Evolutionary conservation across 148 eudicot genomes (phyloP).

Genomic region (Camellia lanceoleosa): DNA sequence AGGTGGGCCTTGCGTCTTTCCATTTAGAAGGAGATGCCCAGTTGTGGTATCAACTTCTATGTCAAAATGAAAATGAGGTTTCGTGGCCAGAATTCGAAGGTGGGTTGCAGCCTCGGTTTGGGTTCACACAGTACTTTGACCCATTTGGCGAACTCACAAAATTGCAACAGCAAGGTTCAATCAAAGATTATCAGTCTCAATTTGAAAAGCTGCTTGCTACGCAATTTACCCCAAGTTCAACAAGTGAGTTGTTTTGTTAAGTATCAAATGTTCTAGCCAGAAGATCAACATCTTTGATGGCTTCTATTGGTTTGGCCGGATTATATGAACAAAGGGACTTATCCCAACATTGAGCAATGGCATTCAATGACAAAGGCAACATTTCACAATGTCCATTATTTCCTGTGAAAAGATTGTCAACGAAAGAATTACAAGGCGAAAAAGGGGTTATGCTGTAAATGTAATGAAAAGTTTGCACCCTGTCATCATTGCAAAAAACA

Average conservation of each 20-base stretch:
- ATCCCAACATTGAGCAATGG: not conserved
- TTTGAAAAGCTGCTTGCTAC: not conserved
- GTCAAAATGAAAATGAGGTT: not conserved
- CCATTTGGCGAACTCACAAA: not conserved
- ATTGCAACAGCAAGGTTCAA: not conserved
- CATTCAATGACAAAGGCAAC: too few species aligned
- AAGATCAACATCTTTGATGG: not conserved
- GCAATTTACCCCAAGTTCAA: not conserved
- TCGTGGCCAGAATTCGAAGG: not conserved
- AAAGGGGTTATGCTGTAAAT: too few species aligned
- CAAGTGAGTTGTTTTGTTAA: not conserved
- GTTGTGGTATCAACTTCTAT: not conserved
- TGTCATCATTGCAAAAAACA: too few species aligned
- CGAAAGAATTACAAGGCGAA: too few species aligned
- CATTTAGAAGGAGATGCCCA: not conserved
- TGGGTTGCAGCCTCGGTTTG: not conserved
- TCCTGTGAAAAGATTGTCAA: too few species aligned
- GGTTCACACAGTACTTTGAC: not conserved
- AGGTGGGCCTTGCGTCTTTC: not conserved
- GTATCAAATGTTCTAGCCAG: not conserved
- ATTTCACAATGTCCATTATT: too few species aligned
- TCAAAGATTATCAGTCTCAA: not conserved
- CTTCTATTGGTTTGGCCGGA: not conserved
- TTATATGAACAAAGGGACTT: not conserved
- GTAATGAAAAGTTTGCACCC: too few species aligned